Conservation (phyloP, 306 rosid species). For the Fragaria vesca region DNA sequence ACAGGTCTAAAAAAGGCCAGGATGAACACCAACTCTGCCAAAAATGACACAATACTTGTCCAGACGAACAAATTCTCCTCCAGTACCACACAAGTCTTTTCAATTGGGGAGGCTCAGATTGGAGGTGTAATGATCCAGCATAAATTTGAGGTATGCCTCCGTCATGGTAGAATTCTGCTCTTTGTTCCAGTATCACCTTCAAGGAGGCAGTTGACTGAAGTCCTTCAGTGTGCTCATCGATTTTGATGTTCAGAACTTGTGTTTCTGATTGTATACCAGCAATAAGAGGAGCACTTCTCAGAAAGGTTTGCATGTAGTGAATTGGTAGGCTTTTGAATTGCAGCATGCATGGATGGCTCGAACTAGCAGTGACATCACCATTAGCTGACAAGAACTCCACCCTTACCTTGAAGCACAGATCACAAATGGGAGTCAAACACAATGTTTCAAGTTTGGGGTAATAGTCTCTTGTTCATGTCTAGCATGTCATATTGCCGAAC, state of each 20-base stretch:
- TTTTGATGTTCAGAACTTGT: constrained; percentile 25
- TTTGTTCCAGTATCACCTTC: constrained; percentile 26
- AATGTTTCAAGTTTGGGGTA: not conserved
- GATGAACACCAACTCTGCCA: constrained; percentile 20
- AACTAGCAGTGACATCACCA: constrained; percentile 22
- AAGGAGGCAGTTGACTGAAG: constrained; percentile 19
- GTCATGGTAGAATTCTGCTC: constrained; percentile 19
- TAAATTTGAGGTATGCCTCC: constrained; percentile 23
- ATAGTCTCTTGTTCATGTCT: not conserved
- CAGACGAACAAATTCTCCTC: constrained; percentile 34
- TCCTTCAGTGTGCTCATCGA: constrained; percentile 16
- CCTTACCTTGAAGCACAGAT: constrained; percentile 23
- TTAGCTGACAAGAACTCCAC: constrained; percentile 31
- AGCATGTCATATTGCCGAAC: not conserved
- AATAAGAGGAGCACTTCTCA: constrained; percentile 23
- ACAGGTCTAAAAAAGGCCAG: not conserved
- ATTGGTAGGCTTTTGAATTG: constrained; percentile 24
- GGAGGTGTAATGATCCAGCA: constrained; percentile 16
- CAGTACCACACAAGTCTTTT: constrained; percentile 20
- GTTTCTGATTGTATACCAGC: constrained; percentile 30
- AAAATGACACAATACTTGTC: constrained; percentile 18
- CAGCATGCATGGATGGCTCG: constrained; percentile 32
- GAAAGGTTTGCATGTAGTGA: constrained; percentile 2
- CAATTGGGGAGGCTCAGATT: constrained; percentile 23
- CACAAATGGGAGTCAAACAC: not conserved